Conservation (phyloP, 139 green algal species). For the Volvox africanus region DNA sequence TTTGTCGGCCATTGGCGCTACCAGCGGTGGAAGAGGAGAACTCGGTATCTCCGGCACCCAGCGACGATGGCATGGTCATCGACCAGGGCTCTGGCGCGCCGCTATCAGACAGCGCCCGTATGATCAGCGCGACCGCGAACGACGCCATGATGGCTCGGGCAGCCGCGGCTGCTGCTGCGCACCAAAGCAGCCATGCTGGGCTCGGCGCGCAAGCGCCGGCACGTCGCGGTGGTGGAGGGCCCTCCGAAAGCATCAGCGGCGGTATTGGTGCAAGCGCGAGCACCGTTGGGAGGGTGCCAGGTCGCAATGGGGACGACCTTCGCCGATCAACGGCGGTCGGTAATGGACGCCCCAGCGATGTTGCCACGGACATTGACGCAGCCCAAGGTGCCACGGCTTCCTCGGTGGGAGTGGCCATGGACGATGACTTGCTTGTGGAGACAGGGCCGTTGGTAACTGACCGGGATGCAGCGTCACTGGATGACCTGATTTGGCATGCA, state of each 20-base stretch:
- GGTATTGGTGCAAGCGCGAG: background rate
- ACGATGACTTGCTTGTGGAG: slow-evolving; percentile 36
- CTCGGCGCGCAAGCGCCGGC: background rate
- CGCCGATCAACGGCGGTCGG: background rate
- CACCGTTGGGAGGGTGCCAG: background rate
- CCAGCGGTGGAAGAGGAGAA: slow-evolving; percentile 53
- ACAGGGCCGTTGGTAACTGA: slow-evolving; percentile 3
- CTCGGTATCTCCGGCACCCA: slow-evolving; percentile 47
- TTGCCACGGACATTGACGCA: background rate
- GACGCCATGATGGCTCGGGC: slow-evolving; percentile 40
- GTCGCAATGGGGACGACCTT: background rate
- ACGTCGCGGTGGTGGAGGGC: slow-evolving; percentile 13
- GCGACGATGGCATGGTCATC: slow-evolving; percentile 66
- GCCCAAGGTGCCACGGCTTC: background rate
- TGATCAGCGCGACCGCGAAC: slow-evolving; percentile 42
- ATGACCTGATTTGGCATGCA: slow-evolving; percentile 85
- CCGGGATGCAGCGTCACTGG: slow-evolving; percentile 31
- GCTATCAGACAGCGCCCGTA: slow-evolving; percentile 3
- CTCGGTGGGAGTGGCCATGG: background rate
- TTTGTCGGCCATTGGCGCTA: background rate
- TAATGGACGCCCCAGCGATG: background rate
- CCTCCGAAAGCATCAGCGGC: background rate
- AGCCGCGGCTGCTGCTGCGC: slow-evolving; percentile 25
- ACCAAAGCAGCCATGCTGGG: slow-evolving; percentile 14
- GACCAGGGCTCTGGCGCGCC: slow-evolving; percentile 57